Conservation (phyloP, 2,329 filamentous ascomycete species). For the Paramyrothecium sp. region DNA sequence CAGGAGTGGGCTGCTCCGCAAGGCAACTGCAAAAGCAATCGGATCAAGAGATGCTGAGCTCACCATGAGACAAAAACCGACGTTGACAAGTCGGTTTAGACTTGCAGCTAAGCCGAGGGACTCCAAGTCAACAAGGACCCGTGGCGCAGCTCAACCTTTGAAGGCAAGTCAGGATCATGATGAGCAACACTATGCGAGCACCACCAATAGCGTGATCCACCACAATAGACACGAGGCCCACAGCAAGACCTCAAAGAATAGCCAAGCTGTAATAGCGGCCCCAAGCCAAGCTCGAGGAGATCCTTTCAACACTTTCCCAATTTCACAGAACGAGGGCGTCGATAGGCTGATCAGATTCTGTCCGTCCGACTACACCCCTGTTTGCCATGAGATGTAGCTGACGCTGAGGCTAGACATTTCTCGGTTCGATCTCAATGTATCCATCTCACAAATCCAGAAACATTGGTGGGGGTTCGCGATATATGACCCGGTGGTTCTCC, state of each 20-base stretch:
- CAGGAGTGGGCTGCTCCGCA: slow-evolving; percentile 13
- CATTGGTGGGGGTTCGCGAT: slow-evolving; percentile 14
- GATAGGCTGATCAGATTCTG: slow-evolving; percentile 14
- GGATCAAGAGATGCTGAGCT: slow-evolving; percentile 9
- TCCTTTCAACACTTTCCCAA: slow-evolving; percentile 9
- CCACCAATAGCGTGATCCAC: not conserved
- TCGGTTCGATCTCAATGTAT: slow-evolving; percentile 10
- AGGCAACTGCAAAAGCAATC: slow-evolving; percentile 1
- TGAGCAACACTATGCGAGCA: not conserved
- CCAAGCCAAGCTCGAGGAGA: slow-evolving; percentile 10
- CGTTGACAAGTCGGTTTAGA: slow-evolving; percentile 12
- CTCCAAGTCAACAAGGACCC: not conserved
- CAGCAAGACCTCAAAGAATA: not conserved
- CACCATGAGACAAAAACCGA: slow-evolving; percentile 9
- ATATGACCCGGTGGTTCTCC: slow-evolving; percentile 12
- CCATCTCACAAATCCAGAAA: slow-evolving; percentile 10
- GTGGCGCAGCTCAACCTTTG: no score
- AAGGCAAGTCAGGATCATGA: no score
- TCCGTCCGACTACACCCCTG: not conserved
- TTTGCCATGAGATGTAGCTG: not conserved
- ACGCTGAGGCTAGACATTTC: slow-evolving; percentile 8
- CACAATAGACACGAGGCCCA: not conserved
- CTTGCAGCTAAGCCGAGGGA: not conserved
- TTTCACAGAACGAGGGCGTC: slow-evolving; percentile 5
- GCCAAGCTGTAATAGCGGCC: not conserved